Conservation (phyloP, 1,284 basidiomycete genomes). For the Termitomyces sp. region DNA sequence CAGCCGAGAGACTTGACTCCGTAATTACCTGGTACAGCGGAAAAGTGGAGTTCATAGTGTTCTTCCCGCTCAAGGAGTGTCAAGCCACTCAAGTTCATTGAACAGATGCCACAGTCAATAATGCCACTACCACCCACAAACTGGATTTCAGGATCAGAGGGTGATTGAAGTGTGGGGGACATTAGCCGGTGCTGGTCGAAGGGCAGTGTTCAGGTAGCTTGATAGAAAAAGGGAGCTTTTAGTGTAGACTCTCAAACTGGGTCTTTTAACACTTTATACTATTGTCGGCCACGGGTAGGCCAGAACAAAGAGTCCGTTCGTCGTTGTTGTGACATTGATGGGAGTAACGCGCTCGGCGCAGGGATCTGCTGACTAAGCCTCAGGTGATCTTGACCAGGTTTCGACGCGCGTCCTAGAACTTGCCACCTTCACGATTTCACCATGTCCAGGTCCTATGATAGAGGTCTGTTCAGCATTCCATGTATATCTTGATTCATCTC, state of each 20-base stretch:
- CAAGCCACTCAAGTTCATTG: constrained; percentile 33
- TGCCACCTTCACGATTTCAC: constrained; percentile 14
- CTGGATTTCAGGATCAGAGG: constrained; percentile 8
- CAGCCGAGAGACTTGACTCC: not conserved
- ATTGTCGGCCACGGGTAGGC: not conserved
- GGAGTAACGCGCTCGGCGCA: not conserved
- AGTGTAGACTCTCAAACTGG: not conserved
- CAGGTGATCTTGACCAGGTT: constrained; percentile 13
- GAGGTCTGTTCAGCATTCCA: constrained; percentile 42
- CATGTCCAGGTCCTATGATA: constrained; percentile 79
- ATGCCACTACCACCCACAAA: constrained; percentile 6
- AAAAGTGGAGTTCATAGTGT: constrained; percentile 50
- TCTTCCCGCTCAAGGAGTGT: constrained; percentile 31
- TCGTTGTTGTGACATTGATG: too few species aligned
- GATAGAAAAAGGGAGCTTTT: not conserved
- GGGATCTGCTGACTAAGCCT: constrained; percentile 28
- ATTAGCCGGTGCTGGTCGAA: not conserved
- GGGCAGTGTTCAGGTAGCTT: not conserved
- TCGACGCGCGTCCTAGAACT: constrained; percentile 51
- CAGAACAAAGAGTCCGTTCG: too few species aligned
- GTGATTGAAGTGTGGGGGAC: not conserved
- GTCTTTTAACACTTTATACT: not conserved
- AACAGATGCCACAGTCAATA: constrained; percentile 47
- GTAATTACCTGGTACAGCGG: constrained; percentile 11
- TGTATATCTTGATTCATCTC: not conserved